Evolutionary conservation across 441 rosid species (phyloP).

Genomic region (Erodium texanum): DNA sequence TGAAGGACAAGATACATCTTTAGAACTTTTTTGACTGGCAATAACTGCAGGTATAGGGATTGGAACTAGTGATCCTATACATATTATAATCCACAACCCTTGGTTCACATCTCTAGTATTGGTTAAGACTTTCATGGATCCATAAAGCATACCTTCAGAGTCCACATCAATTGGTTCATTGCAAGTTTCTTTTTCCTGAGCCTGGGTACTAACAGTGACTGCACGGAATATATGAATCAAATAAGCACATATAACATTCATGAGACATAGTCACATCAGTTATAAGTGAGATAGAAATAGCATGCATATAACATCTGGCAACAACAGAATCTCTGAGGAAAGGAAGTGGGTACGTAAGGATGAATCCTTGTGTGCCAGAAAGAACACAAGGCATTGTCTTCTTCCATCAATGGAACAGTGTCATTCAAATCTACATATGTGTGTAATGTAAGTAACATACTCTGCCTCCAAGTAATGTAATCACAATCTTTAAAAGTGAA

Average conservation of each 20-base stretch:
- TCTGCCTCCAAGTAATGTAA: conserved; percentile 3
- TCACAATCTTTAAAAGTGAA: not conserved
- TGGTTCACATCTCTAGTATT: not conserved
- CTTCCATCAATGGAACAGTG: not conserved
- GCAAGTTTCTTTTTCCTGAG: conserved; percentile 1
- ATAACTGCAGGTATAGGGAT: too few relatives aligned
- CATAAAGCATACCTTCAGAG: conserved; percentile 1
- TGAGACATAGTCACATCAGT: not conserved
- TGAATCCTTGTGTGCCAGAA: not conserved
- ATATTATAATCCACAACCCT: too few relatives aligned
- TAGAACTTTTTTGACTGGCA: not conserved
- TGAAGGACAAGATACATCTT: not conserved
- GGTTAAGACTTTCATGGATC: not conserved
- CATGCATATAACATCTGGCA: not conserved
- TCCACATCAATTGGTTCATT: conserved; percentile 4
- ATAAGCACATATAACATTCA: not conserved
- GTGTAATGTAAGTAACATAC: not conserved
- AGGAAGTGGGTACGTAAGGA: too few relatives aligned
- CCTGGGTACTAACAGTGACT: not conserved
- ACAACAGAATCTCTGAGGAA: conserved; percentile 1
- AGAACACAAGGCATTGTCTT: not conserved
- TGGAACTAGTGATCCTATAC: too few relatives aligned
- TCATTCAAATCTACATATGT: not conserved
- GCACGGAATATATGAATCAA: not conserved
- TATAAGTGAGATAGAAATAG: not conserved